Evolutionary conservation across 148 eudicot genomes (phyloP), one percentile per base, ranked within the genome.

Genomic region (Chenopodium suecicum): DNA sequence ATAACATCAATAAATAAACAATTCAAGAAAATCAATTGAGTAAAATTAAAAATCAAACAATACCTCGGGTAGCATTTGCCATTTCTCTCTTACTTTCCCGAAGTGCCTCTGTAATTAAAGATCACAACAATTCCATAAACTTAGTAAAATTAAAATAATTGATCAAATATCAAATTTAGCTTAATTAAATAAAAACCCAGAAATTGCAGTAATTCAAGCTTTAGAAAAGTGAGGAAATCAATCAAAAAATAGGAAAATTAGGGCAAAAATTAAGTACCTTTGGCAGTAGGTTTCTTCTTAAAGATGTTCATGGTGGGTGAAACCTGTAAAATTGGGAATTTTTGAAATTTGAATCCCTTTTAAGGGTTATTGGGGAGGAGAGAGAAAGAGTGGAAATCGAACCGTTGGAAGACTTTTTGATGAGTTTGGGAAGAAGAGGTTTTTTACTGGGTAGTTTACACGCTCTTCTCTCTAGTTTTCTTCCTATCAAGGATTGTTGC

Each of bases 21-120:
- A 41, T 20, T 19, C 75, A 44, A 37, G 32, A 70, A 7, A 41
- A 44, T 1, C 7, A 2, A 47, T 63, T 32, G 1, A 16, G 20
- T 27, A 46, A 31, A n/a, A 48, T 32, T 12, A 27, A 23, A 16
- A 56, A 56, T 56, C 27, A 58, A 65, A 60, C 12, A 74, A 79
- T 89, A 95, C 98, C 98, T 93, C 97, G 89, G 75, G 98, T 93
- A 75, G 98, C 98, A 85, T 92, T 88, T 47, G 96, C 54, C 98
- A 95, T 95, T 67, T 95, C 98, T 79, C 94, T 81, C 89, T 92
- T 95, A 80, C 98, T 95, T 86, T 92, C 92, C 63, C 97, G 83
- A 76, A 95, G 96, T 73, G 92, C 96, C 91, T 95, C 97, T 95
- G 89, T 6, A 78, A 81, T 56, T 77, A 65, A 68, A 60, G 62